These are phyloP conservation scores for Malus sieversii DNA, from an alignment of 306 rosid species.

Conservation along the genomic window DNA sequence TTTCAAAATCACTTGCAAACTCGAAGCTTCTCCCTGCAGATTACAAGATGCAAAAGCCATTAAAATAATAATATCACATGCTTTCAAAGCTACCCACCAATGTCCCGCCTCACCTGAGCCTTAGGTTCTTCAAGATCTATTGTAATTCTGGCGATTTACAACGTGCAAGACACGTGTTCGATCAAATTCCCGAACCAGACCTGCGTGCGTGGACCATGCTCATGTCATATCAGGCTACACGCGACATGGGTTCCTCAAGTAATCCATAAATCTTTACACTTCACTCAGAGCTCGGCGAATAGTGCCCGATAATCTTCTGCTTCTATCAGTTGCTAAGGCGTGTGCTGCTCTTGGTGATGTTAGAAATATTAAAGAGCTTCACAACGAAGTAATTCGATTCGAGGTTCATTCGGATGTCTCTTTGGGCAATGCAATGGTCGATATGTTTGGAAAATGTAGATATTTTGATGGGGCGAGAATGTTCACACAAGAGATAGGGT, in stretches of 20 bases:
- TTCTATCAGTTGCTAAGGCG: background rate
- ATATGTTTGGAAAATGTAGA: background rate
- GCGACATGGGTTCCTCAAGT: slow-evolving; percentile 25
- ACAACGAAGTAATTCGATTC: no score
- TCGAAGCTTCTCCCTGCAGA: background rate
- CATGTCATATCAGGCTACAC: slow-evolving; percentile 33
- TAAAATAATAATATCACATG: slow-evolving; percentile 1
- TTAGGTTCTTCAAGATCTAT: slow-evolving; percentile 18
- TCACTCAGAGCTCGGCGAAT: slow-evolving; percentile 16
- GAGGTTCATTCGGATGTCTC: no score
- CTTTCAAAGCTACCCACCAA: slow-evolving; percentile 25
- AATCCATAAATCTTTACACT: slow-evolving; percentile 28
- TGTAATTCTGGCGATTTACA: slow-evolving; percentile 30
- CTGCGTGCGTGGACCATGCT: slow-evolving; percentile 34
- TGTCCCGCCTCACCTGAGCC: slow-evolving; percentile 33
- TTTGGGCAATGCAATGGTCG: no score
- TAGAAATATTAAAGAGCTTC: no score
- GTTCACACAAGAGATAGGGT: no score
- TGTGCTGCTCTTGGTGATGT: no score
- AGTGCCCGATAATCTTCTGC: slow-evolving; percentile 19
- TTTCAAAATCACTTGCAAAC: background rate
- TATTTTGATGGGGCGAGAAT: background rate
- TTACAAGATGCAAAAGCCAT: background rate
- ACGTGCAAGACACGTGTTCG: slow-evolving; percentile 42
- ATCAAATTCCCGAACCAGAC: slow-evolving; percentile 37